Base-by-base conservation (phyloP, 208 protist species). In the Tritrichomonas musculus region DNA sequence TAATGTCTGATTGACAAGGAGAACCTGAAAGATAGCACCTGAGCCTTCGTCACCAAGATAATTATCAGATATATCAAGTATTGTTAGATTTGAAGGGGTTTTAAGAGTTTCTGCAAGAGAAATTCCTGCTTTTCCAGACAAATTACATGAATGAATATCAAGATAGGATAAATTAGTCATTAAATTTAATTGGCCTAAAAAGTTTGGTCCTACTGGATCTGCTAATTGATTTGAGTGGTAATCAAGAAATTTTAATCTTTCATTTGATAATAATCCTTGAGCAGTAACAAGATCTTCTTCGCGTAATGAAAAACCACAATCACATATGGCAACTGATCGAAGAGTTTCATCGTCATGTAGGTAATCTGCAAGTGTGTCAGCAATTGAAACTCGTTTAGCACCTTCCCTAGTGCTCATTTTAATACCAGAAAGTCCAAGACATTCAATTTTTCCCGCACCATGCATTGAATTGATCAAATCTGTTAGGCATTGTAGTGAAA, bases 61-160 rank as follows among this genome's bases (percentile, higher is more conserved):
- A 57, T 88, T 88, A 57, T 88, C 33, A 39, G 77, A 88, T 39
- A 47, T 49, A 88, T 88, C 44, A 11, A 88, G 17, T 88, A 47
- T 36, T 57, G 77, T 88, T 8, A 88, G 20, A 57, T 57, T 53
- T 2, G 53, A 60, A 60, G 53, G 53, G 1, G 25, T 88, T 50
- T 57, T 25, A 4, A 88, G 47, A 4, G 77, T 33, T 60, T 20
- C 44, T 1, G 77, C 41, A 39, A 88, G 47, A 39, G 41, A 41
- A 11, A 53, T 53, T 57, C 77, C 77, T 33, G 77, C 41, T 36
- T 88, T 20, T 39, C 27, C 20, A 20, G 14, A 47, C 39, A 88
- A 36, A 60, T 88, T 53, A 50, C 77, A 88, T 17, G 33, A 88
- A 39, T 36, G 33, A 8, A 88, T 20, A 39, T 60, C 22, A 57